Evolutionary conservation across 768 basidiomycete genomes (phyloP), one percentile per base, ranked within the genome.

Genomic region (Jaapia argillacea): DNA sequence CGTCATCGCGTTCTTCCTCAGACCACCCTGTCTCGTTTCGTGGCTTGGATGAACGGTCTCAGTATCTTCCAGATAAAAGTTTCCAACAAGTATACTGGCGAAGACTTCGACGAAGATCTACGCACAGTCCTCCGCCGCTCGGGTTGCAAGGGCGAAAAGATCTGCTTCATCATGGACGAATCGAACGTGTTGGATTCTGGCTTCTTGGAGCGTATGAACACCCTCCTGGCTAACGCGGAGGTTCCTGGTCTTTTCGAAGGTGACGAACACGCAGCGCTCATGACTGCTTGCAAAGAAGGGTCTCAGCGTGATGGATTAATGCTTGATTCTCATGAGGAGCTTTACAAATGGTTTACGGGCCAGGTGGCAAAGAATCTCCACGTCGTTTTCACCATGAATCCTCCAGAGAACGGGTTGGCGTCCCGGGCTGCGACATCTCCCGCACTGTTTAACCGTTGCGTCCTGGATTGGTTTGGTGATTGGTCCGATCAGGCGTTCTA

Each of bases 181-280:
- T 98, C 96, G 3, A 98, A 99, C 54, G 96, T 98, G 10, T 82
- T 98, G 24, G 96, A 99, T 59, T 94, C 96, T 10, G 96, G 96
- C 37, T 99, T 99, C 74, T 67, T 99, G 50, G 96, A 99, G 60
- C 81, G 96, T n/a, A 98, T 99, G 94, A 99, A 99, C 61, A 99
- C 96, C 0, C 77, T 99, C 12, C 75, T 99, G 13, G 96, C 96
- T 31, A 99, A 99, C 54, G 96, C 96, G n/a, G 96, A 99, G 61
- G 93, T 99, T n/a, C 96, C 96, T 0, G 96, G 96, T 62, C 74
- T 99, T n/a, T 99, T 99, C 59, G 96, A 99, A 63, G 96, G 96
- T n/a, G 96, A 99, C 54, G 96, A 99, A 58, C 85, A 97, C 59
- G 82, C 94, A 16, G 89, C 93, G 41, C 69, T 99, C 45, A 98